Evolutionary conservation across 345 rosid species (phyloP), one percentile per base, ranked within the genome.

Genomic region (Streptanthus diversifolius): DNA sequence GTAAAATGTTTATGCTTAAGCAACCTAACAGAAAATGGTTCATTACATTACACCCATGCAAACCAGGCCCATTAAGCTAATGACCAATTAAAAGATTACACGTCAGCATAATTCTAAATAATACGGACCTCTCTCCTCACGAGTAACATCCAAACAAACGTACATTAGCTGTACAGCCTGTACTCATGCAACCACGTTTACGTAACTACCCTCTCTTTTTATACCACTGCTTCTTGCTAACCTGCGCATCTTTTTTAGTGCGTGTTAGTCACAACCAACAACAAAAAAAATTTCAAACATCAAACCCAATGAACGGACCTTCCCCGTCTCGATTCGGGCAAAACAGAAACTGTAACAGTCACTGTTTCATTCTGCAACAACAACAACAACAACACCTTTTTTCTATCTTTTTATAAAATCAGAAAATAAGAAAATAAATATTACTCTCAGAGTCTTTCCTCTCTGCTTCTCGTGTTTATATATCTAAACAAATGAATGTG

Each of bases 401-500:
- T 30, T 30, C 6, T 27, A 15, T 8, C 21, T 22, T 39, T 45
- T 14, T 43, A 54, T 11, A 7, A 2, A 32, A 49, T 19, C 5
- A 7, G n/a, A 58, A 5, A 29, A 14, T 0, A 45, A n/a, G n/a
- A n/a, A 54, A 30, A 39, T 0, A 6, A 43, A 47, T 22, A 18
- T 13, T 27, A 3, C 18, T 35, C 1, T 55, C 53, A 32, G 30
- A n/a, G 24, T 25, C 37, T 32, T 5, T 32, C 43, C 30, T 49
- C 62, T 64, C 33, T 68, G 49, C 78, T 80, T 86, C 19, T 60
- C 77, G 82, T 87, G 83, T 91, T 85, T 89, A 91, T 76, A 76
- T 86, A 86, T 82, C 89, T 82, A 75, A 71, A 76, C 90, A 81
- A 76, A 77, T 82, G 65, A 72, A 71, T 78, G 66, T 59, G 59